Base-by-base conservation (phyloP, 805 yeast genomes). In the Ogataea degrootiae region DNA sequence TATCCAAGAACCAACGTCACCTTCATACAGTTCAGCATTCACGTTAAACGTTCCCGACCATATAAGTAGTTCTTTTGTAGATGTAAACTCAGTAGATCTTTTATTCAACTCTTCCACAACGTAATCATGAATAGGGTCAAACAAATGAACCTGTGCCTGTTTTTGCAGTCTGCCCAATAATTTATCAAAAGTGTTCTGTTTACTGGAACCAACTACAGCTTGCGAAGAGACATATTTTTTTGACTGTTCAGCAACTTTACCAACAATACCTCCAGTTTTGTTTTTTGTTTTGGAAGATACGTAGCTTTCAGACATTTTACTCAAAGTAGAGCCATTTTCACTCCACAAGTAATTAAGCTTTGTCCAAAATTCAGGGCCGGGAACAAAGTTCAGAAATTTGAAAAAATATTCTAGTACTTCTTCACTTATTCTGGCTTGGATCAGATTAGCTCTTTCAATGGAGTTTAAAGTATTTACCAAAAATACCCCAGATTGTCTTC, bases 101-200 rank as follows among this genome's bases (percentile, higher is more conserved):
- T 68, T 69, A 12, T 63, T 65, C 31, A 79, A 57, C 48, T 75
- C 78, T 23, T 61, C 59, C 9, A 66, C 61, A 16, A 79, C 74
- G 58, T 70, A 77, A 48, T 77, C 80, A 59, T 79, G 83, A 34
- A 79, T 70, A 1, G 83, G 83, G 54, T 78, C 80, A 52, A 68
- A 69, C 6, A 79, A 59, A 6, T 62, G 67, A 11, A 79, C 72
- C 22, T 65, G 65, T 8, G 65, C 62, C 55, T 77, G 82, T 43
- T 71, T 75, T 41, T 72, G 73, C 34, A 69, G 55, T 43, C 79
- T 63, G 4, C 83, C 83, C 17, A 79, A 56, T 26, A 79, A 60
- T 55, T 75, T 76, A 43, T 77, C 68, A 59, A 64, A 57, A 41
- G 61, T 64, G 34, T 49, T 47, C 47, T 63, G 68, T 42, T 59